Evolutionary conservation across 1,284 basidiomycete genomes (phyloP), one percentile per base, ranked within the genome.

Genomic region (Ceratobasidium sp.): DNA sequence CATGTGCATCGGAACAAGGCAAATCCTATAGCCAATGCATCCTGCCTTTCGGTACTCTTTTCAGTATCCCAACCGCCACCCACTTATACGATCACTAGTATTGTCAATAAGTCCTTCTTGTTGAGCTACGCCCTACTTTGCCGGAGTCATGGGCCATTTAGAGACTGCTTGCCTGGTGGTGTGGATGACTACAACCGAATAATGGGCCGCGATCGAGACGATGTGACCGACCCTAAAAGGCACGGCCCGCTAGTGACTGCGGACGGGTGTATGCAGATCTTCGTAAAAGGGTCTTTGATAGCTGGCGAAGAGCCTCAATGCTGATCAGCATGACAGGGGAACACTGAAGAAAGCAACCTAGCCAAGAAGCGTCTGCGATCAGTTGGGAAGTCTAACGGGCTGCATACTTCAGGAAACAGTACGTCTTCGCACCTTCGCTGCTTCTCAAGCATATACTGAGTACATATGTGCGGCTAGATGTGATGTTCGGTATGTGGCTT

Each of bases 261-360:
- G 6, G 52, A 59, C 23, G 42, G 23, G 64, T 66, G 23, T 67
- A 67, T 48, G 64, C 74, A 6, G 64, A 68, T n/a, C 26, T 71
- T 54, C 46, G 70, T 23, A 59, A 59, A 26, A 42, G 26, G 33
- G 69, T 42, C 7, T 26, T 40, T 3, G 38, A 57, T 42, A 46
- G 33, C 17, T 61, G 26, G 10, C 5, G 26, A 10, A 56, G 56
- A 23, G 54, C 69, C 46, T 7, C n/a, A 38, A n/a, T 38, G 20
- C 23, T 71, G 42, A 56, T 61, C 44, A 28, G 6, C 23, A 56
- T 40, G 2, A 42, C 26, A 28, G 40, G 28, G 33, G 42, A 59
- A n/a, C 57, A 61, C 33, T 33, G 33, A 17, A 17, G 69, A 38
- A 38, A 61, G 2, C 50, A 56, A 54, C 26, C 56, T 71, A 3